Percentiles rank a stretch among this genome's conserved stretches.
Evolutionary conservation across 2,329 filamentous ascomycete species (phyloP).

Genomic region (Cladosporium sp.): DNA sequence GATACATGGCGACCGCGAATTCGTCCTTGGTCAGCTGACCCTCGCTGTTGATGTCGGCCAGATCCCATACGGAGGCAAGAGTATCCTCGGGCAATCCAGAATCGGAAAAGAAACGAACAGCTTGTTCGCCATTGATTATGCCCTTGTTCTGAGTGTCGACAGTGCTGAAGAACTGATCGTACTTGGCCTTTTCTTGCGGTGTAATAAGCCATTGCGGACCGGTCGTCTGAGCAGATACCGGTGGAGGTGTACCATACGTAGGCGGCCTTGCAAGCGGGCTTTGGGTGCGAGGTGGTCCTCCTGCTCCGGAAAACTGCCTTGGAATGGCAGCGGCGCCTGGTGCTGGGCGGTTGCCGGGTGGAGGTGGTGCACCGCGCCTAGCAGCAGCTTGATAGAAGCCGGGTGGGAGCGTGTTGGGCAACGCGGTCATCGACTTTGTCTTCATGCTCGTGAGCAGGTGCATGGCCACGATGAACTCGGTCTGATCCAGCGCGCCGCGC

Average conservation of each 20-base stretch:
- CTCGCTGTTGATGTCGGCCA: slow-evolving; percentile 88
- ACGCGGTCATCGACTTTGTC: slow-evolving; percentile 69
- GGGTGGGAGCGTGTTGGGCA: slow-evolving; percentile 76
- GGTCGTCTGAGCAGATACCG: slow-evolving; percentile 49
- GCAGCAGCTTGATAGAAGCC: slow-evolving; percentile 87
- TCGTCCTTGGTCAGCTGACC: slow-evolving; percentile 82
- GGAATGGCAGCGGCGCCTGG: slow-evolving; percentile 56
- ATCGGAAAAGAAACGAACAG: slow-evolving; percentile 88
- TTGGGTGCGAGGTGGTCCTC: slow-evolving; percentile 52
- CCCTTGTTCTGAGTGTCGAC: slow-evolving; percentile 78
- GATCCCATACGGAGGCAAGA: slow-evolving; percentile 93
- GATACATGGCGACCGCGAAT: slow-evolving; percentile 95
- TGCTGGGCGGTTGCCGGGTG: slow-evolving; percentile 36
- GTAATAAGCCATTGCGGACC: slow-evolving; percentile 76
- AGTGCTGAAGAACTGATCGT: slow-evolving; percentile 78
- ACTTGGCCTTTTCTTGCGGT: slow-evolving; percentile 77
- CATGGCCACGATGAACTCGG: slow-evolving; percentile 98
- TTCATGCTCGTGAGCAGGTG: slow-evolving; percentile 91
- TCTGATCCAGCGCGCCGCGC: slow-evolving; percentile 75
- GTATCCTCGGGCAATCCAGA: slow-evolving; percentile 84
- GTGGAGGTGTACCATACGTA: slow-evolving; percentile 43
- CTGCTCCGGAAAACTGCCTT: slow-evolving; percentile 69
- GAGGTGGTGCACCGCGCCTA: slow-evolving; percentile 53
- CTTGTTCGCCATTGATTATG: slow-evolving; percentile 88
- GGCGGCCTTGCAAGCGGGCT: slow-evolving; percentile 53